Evolutionary conservation across 1,139 yeast genomes (phyloP).

Genomic region (Geotrichum siamense): DNA sequence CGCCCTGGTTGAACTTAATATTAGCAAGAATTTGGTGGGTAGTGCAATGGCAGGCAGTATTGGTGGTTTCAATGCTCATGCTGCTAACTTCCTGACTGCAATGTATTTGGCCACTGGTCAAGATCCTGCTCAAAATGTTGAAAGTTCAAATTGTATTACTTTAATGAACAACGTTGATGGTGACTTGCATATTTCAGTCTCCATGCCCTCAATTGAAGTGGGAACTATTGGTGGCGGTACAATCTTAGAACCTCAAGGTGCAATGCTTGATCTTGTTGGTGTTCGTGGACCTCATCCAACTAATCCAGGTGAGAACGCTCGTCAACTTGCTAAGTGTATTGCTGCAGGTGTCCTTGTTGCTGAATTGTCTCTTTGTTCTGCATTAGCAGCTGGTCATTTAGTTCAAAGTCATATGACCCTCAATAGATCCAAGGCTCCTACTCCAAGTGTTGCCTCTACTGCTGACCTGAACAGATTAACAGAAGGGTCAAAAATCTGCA

Average conservation of each 20-base stretch:
- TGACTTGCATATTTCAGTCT: conserved; percentile 80
- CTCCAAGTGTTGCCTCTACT: conserved; percentile 30
- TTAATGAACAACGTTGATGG: conserved; percentile 81
- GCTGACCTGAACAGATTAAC: conserved; percentile 49
- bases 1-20: conserved; percentile 83
- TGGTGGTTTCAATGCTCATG: conserved; percentile 98
- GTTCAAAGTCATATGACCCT: conserved; percentile 98
- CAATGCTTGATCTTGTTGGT: conserved; percentile 91
- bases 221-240: conserved; percentile 99
- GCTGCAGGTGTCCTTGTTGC: conserved; percentile 97
- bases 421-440: conserved; percentile 63
- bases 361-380: conserved; percentile 87
- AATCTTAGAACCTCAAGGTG: conserved; percentile 90
- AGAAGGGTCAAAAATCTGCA: conserved; percentile 68
- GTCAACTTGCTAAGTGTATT: conserved; percentile 88
- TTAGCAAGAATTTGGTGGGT: conserved; percentile 84
- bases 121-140: conserved; percentile 98
- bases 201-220: conserved; percentile 98
- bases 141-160: conserved; percentile 94
- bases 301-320: conserved; percentile 89
- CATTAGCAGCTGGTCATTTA: conserved; percentile 96
- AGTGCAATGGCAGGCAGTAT: conserved; percentile 98
- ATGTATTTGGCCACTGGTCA: conserved; percentile 93
- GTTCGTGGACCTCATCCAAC: conserved; percentile 95
- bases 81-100: conserved; percentile 93